A percentile compares a stretch with the other conserved stretches of the same genome.
phyloP scores from a whole-genome alignment of 2,329 filamentous ascomycete genomes.

The Xylariaceae sp. region DNA sequence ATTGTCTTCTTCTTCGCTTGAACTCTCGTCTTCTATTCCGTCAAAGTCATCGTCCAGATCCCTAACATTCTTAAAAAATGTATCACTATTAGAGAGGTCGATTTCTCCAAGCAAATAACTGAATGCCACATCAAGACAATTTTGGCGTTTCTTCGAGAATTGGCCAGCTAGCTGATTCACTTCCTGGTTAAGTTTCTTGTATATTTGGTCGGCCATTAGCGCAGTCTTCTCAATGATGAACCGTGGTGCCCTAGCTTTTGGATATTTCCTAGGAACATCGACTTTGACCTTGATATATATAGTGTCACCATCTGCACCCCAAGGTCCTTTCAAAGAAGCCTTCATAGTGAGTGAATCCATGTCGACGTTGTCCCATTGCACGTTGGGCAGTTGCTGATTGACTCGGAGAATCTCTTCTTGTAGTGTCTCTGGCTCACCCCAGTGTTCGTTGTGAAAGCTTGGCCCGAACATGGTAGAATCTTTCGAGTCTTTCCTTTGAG shows the following conservation, averaged over 20 bases:
- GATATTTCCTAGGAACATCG: slow-evolving; percentile 65
- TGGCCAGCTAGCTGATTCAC: slow-evolving; percentile 62
- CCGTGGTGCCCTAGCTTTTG: slow-evolving; percentile 62
- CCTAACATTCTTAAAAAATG: slow-evolving; percentile 68
- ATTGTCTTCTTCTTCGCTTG: slow-evolving; percentile 79
- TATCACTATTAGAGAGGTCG: slow-evolving; percentile 65
- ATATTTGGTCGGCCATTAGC: slow-evolving; percentile 64
- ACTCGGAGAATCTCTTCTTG: slow-evolving; percentile 71
- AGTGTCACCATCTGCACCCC: slow-evolving; percentile 61
- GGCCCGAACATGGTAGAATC: slow-evolving; percentile 59
- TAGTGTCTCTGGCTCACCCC: slow-evolving; percentile 67
- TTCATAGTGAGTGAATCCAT: slow-evolving; percentile 65
- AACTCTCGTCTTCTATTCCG: slow-evolving; percentile 75
- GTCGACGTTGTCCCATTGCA: slow-evolving; percentile 69
- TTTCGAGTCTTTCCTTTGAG: slow-evolving; percentile 59
- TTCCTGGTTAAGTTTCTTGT: slow-evolving; percentile 60
- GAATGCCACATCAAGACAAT: slow-evolving; percentile 67
- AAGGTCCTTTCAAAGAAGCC: slow-evolving; percentile 70
- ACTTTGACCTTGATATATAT: slow-evolving; percentile 70
- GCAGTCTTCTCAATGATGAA: slow-evolving; percentile 68
- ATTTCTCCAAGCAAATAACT: slow-evolving; percentile 69
- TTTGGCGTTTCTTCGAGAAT: slow-evolving; percentile 64
- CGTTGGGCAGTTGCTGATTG: slow-evolving; percentile 66
- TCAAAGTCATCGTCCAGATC: slow-evolving; percentile 66
- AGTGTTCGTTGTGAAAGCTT: slow-evolving; percentile 60